Percentiles rank a stretch among this genome's conserved stretches.
Evolutionary conservation across 1,284 basidiomycete species (phyloP).

Genomic region (Rhodotorula sp.): DNA sequence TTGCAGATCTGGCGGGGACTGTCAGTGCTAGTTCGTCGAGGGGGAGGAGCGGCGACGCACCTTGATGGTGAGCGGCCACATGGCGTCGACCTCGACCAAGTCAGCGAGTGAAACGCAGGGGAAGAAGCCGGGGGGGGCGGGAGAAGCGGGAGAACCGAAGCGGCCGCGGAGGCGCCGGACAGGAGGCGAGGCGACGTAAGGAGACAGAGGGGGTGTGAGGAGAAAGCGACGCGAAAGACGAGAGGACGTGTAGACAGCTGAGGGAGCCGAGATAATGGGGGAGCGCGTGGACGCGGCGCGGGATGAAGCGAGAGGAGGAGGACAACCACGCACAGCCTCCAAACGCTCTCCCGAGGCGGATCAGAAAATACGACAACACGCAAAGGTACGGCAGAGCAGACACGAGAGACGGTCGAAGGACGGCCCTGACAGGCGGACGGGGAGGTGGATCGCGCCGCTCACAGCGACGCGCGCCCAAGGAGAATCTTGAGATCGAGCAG

Average conservation of each 20-base stretch:
- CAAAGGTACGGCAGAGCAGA: not conserved
- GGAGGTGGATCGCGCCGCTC: not conserved
- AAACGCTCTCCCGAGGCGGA: not conserved
- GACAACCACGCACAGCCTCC: too few species aligned
- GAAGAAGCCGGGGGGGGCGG: not conserved
- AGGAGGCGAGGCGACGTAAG: not conserved
- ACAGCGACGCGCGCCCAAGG: constrained; percentile 33
- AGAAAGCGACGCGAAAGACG: too few species aligned
- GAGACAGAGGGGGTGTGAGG: too few species aligned
- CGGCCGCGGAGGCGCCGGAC: not conserved
- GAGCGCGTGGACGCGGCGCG: too few species aligned
- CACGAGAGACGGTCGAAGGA: not conserved
- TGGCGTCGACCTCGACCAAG: not conserved
- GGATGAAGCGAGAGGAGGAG: too few species aligned
- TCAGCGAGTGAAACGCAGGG: not conserved
- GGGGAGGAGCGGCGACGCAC: not conserved
- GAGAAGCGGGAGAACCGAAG: not conserved
- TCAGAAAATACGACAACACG: too few species aligned
- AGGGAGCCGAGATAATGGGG: too few species aligned
- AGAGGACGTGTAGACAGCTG: not conserved
- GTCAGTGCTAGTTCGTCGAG: not conserved
- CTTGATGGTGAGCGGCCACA: not conserved
- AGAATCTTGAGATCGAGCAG: constrained; percentile 42
- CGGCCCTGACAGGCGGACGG: not conserved
- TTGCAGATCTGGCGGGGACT: not conserved